A percentile compares a stretch with the other conserved stretches of the same genome.
Evolutionary conservation across 2,329 filamentous ascomycete genomes (phyloP).

Genomic region (Colletotrichum tabaci): DNA sequence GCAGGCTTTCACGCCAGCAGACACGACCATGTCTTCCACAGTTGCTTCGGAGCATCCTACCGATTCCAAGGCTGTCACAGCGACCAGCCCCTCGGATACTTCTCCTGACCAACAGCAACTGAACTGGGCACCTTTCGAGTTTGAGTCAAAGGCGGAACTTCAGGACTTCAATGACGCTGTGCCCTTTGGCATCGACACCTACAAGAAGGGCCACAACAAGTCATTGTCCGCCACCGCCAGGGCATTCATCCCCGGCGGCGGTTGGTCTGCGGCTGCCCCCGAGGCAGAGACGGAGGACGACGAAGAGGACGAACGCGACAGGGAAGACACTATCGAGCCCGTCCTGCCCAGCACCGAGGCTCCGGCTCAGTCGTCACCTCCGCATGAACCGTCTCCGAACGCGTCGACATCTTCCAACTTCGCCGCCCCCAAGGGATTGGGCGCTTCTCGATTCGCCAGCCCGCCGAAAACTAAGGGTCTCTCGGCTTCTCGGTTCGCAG

Average conservation of each 20-base stretch:
- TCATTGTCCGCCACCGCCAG: slow-evolving; percentile 80
- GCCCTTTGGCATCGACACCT: slow-evolving; percentile 62
- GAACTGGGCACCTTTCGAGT: slow-evolving; percentile 74
- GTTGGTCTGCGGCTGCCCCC: slow-evolving; percentile 22
- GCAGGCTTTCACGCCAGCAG: slow-evolving; percentile 60
- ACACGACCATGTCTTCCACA: slow-evolving; percentile 70
- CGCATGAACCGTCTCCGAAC: slow-evolving; percentile 44
- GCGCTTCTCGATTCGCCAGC: slow-evolving; percentile 63
- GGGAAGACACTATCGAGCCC: slow-evolving; percentile 42
- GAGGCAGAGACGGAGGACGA: slow-evolving; percentile 43
- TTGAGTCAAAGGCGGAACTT: slow-evolving; percentile 64
- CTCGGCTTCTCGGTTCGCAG: slow-evolving; percentile 61
- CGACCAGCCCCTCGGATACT: slow-evolving; percentile 66
- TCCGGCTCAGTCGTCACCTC: slow-evolving; percentile 16
- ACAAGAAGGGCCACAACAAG: slow-evolving; percentile 63
- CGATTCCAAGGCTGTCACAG: slow-evolving; percentile 65
- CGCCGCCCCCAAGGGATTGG: slow-evolving; percentile 55
- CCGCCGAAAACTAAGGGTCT: slow-evolving; percentile 60
- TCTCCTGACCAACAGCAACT: slow-evolving; percentile 65
- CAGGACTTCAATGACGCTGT: slow-evolving; percentile 67
- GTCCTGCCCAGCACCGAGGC: slow-evolving; percentile 26
- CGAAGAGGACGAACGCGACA: slow-evolving; percentile 42
- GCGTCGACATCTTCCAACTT: slow-evolving; percentile 39
- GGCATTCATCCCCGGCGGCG: slow-evolving; percentile 72
- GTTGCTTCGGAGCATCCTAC: slow-evolving; percentile 64